Evolutionary conservation across 208 protist species (phyloP), one percentile per base, ranked within the genome.

Genomic region (Lotmaria passim): DNA sequence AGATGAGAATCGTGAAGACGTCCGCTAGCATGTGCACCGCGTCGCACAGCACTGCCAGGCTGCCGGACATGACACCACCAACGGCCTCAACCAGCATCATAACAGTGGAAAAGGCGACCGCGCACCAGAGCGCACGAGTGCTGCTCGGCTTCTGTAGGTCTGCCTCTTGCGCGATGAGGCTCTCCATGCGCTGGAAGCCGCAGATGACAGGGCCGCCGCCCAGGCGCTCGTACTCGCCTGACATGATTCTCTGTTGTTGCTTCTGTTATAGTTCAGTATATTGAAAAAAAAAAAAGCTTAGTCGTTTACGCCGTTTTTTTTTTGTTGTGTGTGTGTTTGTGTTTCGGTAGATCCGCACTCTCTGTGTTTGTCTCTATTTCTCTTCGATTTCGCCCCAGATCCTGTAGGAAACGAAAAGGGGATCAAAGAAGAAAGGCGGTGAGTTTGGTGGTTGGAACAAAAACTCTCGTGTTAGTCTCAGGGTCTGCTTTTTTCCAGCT

Each of bases 61-160:
- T 74, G 59, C 51, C 51, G 17, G 59, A 61, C 51, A 74, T 67
- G 21, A 60, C 48, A 23, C 59, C 51, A 26, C 69, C 55, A 1
- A 76, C 70, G 4, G 55, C 62, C 70, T 69, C 44, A 28, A 65
- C 44, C 15, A 69, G 59, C 62, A 64, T 64, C 52, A 69, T 58
- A 21, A 64, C 26, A 2, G 19, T 52, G 6, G 44, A 55, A 31
- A 76, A 69, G 23, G 33, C 39, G 7, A 72, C 56, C 14, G 47
- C 50, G 23, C 24, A 61, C 72, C 64, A 71, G 7, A 72, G 31
- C 3, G 57, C 63, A 19, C 46, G 48, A 15, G 31, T 55, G 39
- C 34, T 64, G 47, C 58, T 48, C 7, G 53, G 47, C 31, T 43
- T 50, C n/a, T 17, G 17, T 7, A 7, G 2, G 8, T 33, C 71